These are phyloP conservation scores for Pontederia paniculata DNA, from an alignment of 176 grass and related monocot genomes.

Conservation along the genomic window DNA sequence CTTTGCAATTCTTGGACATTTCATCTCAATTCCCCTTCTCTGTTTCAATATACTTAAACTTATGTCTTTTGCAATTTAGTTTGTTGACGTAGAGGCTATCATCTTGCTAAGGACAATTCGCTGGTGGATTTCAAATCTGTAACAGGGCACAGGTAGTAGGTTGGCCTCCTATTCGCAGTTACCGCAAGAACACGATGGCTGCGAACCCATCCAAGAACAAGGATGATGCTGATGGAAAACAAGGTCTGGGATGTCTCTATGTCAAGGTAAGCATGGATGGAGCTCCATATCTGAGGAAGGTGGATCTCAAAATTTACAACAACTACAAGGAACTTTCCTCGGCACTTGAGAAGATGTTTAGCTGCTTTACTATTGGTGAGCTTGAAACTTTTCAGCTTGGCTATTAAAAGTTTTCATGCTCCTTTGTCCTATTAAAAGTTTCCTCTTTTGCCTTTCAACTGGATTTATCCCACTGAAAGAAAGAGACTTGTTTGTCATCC, in stretches of 20 bases:
- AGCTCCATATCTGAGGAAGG: not conserved
- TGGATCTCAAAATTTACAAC: not conserved
- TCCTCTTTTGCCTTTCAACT: not conserved
- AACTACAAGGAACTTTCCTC: conserved; percentile 1
- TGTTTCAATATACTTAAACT: no score
- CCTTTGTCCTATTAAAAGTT: no score
- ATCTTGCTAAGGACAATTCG: no score
- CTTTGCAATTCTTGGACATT: no score
- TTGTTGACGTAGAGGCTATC: no score
- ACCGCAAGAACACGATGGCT: conserved; percentile 4
- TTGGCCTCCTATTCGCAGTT: conserved; percentile 1
- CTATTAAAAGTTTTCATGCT: no score
- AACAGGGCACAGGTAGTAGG: not conserved
- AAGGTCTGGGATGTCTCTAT: not conserved
- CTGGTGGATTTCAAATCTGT: no score
- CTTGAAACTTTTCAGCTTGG: not conserved
- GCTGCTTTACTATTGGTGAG: conserved; percentile 4
- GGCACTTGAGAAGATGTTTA: conserved; percentile 1
- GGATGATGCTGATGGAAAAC: not conserved
- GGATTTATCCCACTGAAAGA: no score
- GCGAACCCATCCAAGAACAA: not conserved
- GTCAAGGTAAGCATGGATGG: conserved; percentile 6
- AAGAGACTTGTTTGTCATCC: no score
- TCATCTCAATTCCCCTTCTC: no score
- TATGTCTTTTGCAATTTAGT: no score